Evolutionary conservation across 1,284 basidiomycete species (phyloP), one percentile per base, ranked within the genome.

Genomic region (Moniliophthora roreri): DNA sequence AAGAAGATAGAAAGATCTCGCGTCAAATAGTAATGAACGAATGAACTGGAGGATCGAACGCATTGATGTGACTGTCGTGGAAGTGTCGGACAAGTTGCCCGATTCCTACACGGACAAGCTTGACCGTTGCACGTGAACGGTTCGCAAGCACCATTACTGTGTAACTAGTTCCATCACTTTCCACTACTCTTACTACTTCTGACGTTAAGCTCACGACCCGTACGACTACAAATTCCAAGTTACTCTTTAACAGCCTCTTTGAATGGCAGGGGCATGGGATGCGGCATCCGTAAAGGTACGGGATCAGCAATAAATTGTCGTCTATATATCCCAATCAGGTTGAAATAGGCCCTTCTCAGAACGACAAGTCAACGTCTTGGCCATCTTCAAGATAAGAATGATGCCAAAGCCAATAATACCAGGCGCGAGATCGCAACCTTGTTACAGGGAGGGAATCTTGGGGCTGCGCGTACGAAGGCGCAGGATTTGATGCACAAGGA

Each of bases 401-500:
- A 89, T 58, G 81, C 85, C 1, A 75, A 82, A 62, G 77, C 77
- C 2, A 77, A 76, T 40, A 80, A 87, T 39, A 80, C 77, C 13
- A 76, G 84, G 57, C 75, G 74, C 57, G 87, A 89, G 63, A 84
- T 91, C 51, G 81, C 85, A 10, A 84, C 77, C 9, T 68, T 85
- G 21, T 71, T 91, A 39, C 75, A 79, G 51, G 80, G 85, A 57
- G 77, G 77, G 35, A 81, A 85, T 55, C 68, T 85, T 48, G 71
- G 70, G 13, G 67, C 86, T 40, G 88, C 88, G 10, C 80, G 87
- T 37, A 76, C 79, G 10, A 89, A 89, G 69, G 84, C 84, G 1
- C 84, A 85, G 62, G 82, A 78, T 60, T 66, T 87, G 51, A 78
- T 87, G 35, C 73, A 78, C 37, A 84, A 88, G 48, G 87, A 90